Percentiles rank a stretch among this genome's conserved stretches.
phyloP scores from a whole-genome alignment of 768 basidiomycete species.

The Daedalea quercina region DNA sequence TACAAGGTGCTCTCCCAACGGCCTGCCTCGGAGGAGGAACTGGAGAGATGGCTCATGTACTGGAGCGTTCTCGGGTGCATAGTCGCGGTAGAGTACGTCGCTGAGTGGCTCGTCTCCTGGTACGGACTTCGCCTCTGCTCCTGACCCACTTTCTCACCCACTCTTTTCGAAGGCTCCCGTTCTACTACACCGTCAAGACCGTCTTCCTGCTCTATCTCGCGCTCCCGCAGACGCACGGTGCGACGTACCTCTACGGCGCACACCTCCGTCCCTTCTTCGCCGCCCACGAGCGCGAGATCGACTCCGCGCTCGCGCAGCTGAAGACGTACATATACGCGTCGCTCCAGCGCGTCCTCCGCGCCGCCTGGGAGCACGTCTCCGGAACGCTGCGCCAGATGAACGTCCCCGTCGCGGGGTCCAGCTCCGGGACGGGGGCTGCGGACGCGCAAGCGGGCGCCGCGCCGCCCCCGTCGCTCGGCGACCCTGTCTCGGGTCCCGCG shows the following conservation, averaged over 20 bases:
- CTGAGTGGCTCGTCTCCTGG: constrained; percentile 88
- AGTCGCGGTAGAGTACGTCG: constrained; percentile 74
- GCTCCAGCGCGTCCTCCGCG: constrained; percentile 55
- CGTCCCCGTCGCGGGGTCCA: constrained; percentile 6
- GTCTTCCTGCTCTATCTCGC: constrained; percentile 85
- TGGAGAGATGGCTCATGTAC: constrained; percentile 96
- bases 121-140: constrained; percentile 29
- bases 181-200: constrained; percentile 80
- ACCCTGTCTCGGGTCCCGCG: constrained; percentile 56
- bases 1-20: constrained; percentile 88
- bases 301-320: constrained; percentile 64
- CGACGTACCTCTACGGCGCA: constrained; percentile 74
- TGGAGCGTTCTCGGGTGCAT: constrained; percentile 89
- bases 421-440: constrained; percentile 17
- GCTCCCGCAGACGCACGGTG: constrained; percentile 84
- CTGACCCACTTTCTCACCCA: constrained; percentile 2
- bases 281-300: constrained; percentile 79
- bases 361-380: constrained; percentile 60
- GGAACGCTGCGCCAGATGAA: constrained; percentile 41
- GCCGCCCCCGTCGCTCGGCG: constrained; percentile 37
- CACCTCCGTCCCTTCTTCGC: constrained; percentile 82
- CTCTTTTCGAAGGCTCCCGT: constrained; percentile 61
- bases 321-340: constrained; percentile 54
- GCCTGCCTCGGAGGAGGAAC: constrained; percentile 76
- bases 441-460: constrained; percentile 21